Percentiles rank a stretch among this genome's conserved stretches.
phyloP scores from a whole-genome alignment of 495 filamentous ascomycete species.

The Penicillium atrosanguineum region DNA sequence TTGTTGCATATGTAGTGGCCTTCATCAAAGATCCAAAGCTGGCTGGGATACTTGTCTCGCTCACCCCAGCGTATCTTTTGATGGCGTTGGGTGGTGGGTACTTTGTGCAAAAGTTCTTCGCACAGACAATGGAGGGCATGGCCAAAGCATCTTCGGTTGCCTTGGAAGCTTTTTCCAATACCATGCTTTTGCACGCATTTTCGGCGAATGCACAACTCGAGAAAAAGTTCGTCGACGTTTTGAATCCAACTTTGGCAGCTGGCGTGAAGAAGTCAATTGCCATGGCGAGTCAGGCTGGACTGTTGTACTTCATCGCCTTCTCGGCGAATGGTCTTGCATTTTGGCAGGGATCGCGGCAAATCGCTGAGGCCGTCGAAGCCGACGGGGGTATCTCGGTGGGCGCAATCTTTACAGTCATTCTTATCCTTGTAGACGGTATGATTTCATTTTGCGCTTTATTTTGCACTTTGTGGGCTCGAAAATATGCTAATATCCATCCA shows the following conservation, averaged over 20 bases:
- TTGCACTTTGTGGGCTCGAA: neutral
- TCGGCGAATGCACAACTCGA: constrained; percentile 45
- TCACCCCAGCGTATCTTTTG: constrained; percentile 61
- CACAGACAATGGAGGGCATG: constrained; percentile 43
- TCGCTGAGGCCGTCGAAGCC: constrained; percentile 45
- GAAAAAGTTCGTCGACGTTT: constrained; percentile 44
- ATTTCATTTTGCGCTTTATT: too few relatives aligned
- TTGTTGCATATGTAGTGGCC: constrained; percentile 60
- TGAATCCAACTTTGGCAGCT: constrained; percentile 38
- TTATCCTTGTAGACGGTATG: constrained; percentile 58
- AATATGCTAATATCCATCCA: constrained; percentile 4
- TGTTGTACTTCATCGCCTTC: constrained; percentile 63
- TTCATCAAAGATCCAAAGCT: constrained; percentile 53
- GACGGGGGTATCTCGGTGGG: constrained; percentile 45
- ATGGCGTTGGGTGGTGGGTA: constrained; percentile 60
- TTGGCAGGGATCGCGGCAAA: constrained; percentile 57
- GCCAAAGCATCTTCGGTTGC: constrained; percentile 45
- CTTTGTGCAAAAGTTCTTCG: constrained; percentile 56
- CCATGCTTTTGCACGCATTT: constrained; percentile 45
- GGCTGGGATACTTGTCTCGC: constrained; percentile 43
- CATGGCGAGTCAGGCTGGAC: constrained; percentile 53
- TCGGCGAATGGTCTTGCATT: constrained; percentile 62
- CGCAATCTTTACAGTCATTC: constrained; percentile 60
- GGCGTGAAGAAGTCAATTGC: constrained; percentile 56
- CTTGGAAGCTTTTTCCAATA: constrained; percentile 41